Conservation (phyloP, 2,329 filamentous ascomycete genomes). For the Cladophialophora yegresii region DNA sequence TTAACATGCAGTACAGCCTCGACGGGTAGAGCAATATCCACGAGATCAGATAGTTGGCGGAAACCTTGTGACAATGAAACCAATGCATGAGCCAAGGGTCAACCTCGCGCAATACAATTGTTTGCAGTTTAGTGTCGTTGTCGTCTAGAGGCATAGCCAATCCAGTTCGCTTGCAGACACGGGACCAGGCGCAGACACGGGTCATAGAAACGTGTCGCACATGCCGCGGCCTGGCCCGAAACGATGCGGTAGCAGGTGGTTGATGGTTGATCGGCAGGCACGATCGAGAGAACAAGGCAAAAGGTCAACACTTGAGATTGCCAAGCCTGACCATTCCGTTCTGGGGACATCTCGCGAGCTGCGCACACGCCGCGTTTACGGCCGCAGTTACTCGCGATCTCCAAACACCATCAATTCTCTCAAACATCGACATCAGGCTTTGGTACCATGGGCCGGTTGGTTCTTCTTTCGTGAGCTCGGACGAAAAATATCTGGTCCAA, state of each 20-base stretch:
- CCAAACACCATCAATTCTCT: not conserved
- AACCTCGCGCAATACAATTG: not conserved
- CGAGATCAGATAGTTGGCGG: not conserved
- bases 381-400: slow-evolving; percentile 17
- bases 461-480: not conserved
- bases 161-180: not conserved
- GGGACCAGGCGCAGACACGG: not conserved
- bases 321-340: not conserved
- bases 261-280: not conserved
- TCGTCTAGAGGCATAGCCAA: not conserved
- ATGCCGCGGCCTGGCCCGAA: not conserved
- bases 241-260: not conserved
- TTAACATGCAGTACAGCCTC: not conserved
- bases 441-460: not conserved
- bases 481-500: not conserved
- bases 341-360: not conserved
- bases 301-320: not conserved
- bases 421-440: not conserved
- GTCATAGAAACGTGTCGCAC: not conserved
- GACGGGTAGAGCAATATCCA: not conserved
- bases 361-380: slow-evolving; percentile 2
- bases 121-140: not conserved
- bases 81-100: not conserved
- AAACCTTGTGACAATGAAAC: not conserved
- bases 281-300: not conserved